Base-by-base conservation (phyloP, 2,329 filamentous ascomycete species). In the Fusarium heterosporum region DNA sequence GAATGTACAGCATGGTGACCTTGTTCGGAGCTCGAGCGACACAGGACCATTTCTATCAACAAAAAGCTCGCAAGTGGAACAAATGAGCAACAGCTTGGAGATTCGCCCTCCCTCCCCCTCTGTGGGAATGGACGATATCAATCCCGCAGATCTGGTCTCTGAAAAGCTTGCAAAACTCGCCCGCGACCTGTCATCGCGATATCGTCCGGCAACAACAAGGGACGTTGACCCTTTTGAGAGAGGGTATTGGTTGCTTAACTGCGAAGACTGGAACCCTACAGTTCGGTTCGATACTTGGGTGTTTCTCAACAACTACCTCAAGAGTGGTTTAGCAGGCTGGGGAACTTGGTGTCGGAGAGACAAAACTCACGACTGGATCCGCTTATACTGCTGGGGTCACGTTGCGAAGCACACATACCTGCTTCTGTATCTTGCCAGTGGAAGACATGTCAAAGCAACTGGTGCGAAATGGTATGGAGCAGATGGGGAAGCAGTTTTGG, bases 371-470 rank as follows among this genome's bases (percentile, higher is more conserved):
- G 74, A 70, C 6, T 83, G 80, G 68, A 76, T 96, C 3, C 85
- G 88, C 32, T 76, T 95, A 2, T 96, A 91, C 74, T 92, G 92
- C 73, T 97, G 92, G 89, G 93, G 91, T 1, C 85, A 90, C 64
- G 80, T 93, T 1, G 87, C 87, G 0, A 84, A 87, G 53, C 90
- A 96, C 71, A 83, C 92, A 32, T 97, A 93, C 75, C 78, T 96
- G 6, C 76, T 94, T 38, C 77, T 97, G 1, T 95, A 91, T 74
- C 78, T 93, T 14, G 90, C 89, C 1, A 95, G 90, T 70, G 83
- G 86, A 55, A 83, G 90, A 30, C 83, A 83, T 61, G 77, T 94
- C 16, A 84, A 85, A 59, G 81, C 80, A 8, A 85, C 85, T 10
- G 85, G 85, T 0, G 81, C 87, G 14, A 79, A 79, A 46, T 97